Conservation (phyloP, 768 basidiomycete genomes). For the Hortiboletus campestris region DNA sequence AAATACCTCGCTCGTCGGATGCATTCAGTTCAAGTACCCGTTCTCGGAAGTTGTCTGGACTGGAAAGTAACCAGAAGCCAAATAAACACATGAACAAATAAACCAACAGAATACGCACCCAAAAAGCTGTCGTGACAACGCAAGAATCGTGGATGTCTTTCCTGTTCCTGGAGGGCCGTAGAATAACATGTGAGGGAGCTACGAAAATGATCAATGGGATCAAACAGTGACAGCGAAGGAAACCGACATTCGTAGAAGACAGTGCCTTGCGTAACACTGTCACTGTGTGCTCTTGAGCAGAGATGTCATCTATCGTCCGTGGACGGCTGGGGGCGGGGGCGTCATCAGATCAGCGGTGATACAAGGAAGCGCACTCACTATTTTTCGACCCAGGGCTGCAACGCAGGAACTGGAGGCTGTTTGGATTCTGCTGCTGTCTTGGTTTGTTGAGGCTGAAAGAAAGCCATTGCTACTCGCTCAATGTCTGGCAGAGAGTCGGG, state of each 20-base stretch:
- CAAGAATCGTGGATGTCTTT: constrained; percentile 97
- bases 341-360: background rate
- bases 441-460: constrained; percentile 54
- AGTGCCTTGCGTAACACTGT: constrained; percentile 89
- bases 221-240: background rate
- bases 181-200: constrained; percentile 99
- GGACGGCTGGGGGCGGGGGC: constrained; percentile 63
- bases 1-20: constrained; percentile 96
- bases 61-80: constrained; percentile 30
- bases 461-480: constrained; percentile 46
- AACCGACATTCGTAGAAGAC: constrained; percentile 82
- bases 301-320: constrained; percentile 96
- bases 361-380: constrained; percentile 58
- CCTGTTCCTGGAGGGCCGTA: constrained; percentile 99
- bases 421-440: constrained; percentile 41
- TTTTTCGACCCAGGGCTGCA: constrained; percentile 98
- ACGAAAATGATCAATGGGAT: constrained; percentile 15
- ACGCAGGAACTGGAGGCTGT: constrained; percentile 50
- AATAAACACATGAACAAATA: background rate
- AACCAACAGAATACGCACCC: constrained; percentile 53
- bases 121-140: constrained; percentile 89
- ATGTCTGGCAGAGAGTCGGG: constrained; percentile 32
- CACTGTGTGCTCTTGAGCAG: constrained; percentile 95
- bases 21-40: constrained; percentile 97
- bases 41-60: constrained; percentile 90